A percentile compares a stretch with the other conserved stretches of the same genome.
These are phyloP conservation scores for Astraeus odoratus DNA, from an alignment of 768 basidiomycete species.

Conservation along the genomic window DNA sequence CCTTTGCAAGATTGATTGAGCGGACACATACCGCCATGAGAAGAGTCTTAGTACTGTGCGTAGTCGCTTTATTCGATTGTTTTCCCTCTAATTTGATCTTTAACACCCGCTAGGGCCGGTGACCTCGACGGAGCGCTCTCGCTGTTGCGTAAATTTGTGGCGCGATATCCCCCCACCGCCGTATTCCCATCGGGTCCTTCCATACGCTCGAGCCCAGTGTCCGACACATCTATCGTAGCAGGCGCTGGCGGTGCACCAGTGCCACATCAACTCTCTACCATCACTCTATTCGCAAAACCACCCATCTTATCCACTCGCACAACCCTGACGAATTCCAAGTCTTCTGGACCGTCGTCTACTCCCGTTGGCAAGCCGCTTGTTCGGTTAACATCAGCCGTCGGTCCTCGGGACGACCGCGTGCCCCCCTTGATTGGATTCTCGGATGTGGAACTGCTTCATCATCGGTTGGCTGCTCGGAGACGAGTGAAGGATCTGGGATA, in stretches of 20 bases:
- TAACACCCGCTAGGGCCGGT: constrained; percentile 32
- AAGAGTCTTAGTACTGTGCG: constrained; percentile 56
- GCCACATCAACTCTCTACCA: constrained; percentile 4
- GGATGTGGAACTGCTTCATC: constrained; percentile 76
- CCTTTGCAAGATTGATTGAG: constrained; percentile 51
- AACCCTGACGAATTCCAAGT: constrained; percentile 29
- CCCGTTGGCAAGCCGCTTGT: constrained; percentile 55
- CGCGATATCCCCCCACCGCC: constrained; percentile 53
- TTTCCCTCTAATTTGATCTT: background rate
- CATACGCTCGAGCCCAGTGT: background rate
- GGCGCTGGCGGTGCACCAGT: background rate
- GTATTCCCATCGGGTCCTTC: constrained; percentile 32
- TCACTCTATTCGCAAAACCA: constrained; percentile 33
- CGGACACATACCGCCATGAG: constrained; percentile 64
- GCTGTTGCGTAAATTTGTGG: constrained; percentile 55
- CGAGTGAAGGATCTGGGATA: constrained; percentile 49
- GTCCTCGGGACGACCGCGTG: constrained; percentile 68
- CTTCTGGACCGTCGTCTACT: constrained; percentile 4
- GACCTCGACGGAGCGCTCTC: constrained; percentile 47
- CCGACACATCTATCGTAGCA: background rate
- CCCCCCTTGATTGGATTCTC: constrained; percentile 73
- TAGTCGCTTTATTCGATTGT: constrained; percentile 4
- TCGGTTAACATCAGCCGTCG: constrained; percentile 51
- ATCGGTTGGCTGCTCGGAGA: constrained; percentile 49
- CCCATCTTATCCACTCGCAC: constrained; percentile 54